Base-by-base conservation (phyloP, 1,284 basidiomycete genomes). In the Boletellus deceptivus region DNA sequence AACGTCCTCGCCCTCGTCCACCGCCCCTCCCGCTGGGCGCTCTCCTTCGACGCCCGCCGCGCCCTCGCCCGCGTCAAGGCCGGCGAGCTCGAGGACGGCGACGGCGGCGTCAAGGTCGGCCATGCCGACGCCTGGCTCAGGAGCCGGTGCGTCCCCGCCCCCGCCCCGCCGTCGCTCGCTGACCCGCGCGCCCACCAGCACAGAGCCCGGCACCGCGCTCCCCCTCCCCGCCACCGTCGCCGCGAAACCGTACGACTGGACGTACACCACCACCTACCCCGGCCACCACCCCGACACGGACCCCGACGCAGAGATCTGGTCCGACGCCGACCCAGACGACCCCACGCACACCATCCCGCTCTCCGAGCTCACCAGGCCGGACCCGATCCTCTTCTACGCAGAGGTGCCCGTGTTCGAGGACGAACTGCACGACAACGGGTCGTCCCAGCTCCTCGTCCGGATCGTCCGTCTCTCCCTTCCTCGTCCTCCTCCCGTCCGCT, bases 171-270 rank as follows among this genome's bases (percentile, higher is more conserved):
- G 17, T 34, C 27, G 38, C 41, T 31, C 46, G 54, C 54, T 68
- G 51, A 68, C 53, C n/a, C 41, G 52, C 48, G 31, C 16, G 29
- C 17, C 25, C 14, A 46, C 42, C 53, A 69, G 63, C 53, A 87
- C 83, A 58, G 80, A 80, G 52, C 78, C 87, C 16, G 74, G 76
- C 35, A 80, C 88, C 8, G 72, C 74, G 42, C 70, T 83, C 3
- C 84, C 87, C 0, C 81, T 93, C 70, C 87, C 90, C 3, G 68
- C 78, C 59, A 89, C 87, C 4, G 82, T 86, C 35, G 73, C 81
- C 0, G 86, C 91, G 3, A 94, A 94, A 60, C 88, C 88, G 2
- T 98, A 93, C 70, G 97, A 99, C 67, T 99, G 97, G 97, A 99
- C 97, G 6, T 99, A 97, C 68, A 97, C 94, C 0, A 91, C 91